These are phyloP conservation scores for Leishmania braziliensis DNA, from an alignment of 208 protist genomes.

Conservation along the genomic window DNA sequence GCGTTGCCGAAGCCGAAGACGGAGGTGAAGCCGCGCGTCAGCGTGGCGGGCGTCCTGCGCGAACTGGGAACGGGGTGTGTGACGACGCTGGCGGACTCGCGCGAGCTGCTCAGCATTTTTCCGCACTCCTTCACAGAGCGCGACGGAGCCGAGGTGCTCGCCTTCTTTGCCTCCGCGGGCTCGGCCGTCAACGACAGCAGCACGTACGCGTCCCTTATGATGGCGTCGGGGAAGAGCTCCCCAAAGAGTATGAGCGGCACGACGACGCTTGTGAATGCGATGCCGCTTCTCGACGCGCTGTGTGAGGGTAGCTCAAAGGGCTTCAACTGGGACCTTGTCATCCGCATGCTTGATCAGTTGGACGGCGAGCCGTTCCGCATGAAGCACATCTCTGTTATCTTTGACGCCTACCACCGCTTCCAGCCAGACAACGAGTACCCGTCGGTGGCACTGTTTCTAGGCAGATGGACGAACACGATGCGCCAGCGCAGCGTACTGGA, in stretches of 20 bases:
- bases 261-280: slow-evolving; percentile 66
- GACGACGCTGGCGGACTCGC: slow-evolving; percentile 78
- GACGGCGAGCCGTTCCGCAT: slow-evolving; percentile 58
- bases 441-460: slow-evolving; percentile 76
- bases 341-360: slow-evolving; percentile 77
- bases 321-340: slow-evolving; percentile 79
- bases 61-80: slow-evolving; percentile 87
- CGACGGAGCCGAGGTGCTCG: slow-evolving; percentile 86
- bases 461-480: slow-evolving; percentile 73
- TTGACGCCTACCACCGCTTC: slow-evolving; percentile 87
- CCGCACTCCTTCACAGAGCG: slow-evolving; percentile 68
- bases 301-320: slow-evolving; percentile 44
- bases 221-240: slow-evolving; percentile 54
- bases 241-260: slow-evolving; percentile 57
- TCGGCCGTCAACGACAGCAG: slow-evolving; percentile 67
- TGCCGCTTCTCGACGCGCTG: slow-evolving; percentile 76
- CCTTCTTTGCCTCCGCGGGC: slow-evolving; percentile 84
- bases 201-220: slow-evolving; percentile 79
- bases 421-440: slow-evolving; percentile 72
- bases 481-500: slow-evolving; percentile 76
- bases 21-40: slow-evolving; percentile 49
- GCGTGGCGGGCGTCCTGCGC: slow-evolving; percentile 73
- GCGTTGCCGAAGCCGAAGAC: slow-evolving; percentile 27
- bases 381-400: slow-evolving; percentile 85
- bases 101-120: slow-evolving; percentile 82